Percentiles rank a stretch among this genome's conserved stretches.
Evolutionary conservation across 371 early-diverging fungal genomes (phyloP).

Genomic region (Mortierella sp.): DNA sequence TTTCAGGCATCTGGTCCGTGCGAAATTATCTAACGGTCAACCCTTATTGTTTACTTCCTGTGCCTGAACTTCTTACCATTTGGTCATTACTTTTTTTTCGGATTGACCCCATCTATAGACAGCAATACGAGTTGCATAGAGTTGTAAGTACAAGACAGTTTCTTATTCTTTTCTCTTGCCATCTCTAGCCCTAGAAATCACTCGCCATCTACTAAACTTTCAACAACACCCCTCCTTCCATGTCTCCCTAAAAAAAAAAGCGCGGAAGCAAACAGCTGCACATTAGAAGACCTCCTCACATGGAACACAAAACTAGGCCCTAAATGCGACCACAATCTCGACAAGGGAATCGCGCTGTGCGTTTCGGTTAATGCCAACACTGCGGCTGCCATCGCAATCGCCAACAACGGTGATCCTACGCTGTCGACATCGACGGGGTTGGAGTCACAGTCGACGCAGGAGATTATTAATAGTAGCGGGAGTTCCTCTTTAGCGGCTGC

Average conservation of each 20-base stretch:
- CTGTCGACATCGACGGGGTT: background rate
- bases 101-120: no score
- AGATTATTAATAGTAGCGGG: background rate
- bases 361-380: background rate
- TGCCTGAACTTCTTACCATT: background rate
- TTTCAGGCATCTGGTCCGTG: background rate
- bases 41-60: background rate
- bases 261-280: background rate
- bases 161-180: background rate
- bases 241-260: background rate
- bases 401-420: background rate
- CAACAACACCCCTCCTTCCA: background rate
- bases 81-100: no score
- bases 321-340: background rate
- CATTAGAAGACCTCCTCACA: background rate
- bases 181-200: background rate
- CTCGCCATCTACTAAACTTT: background rate
- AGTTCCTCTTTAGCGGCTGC: background rate
- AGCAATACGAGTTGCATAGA: no score
- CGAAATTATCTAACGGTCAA: background rate
- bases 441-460: background rate
- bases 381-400: background rate
- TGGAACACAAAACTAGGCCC: slow-evolving; percentile 2
- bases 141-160: background rate
- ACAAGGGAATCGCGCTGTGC: background rate